Percentiles rank a stretch among this genome's conserved stretches.
phyloP scores from a whole-genome alignment of 228 moss, liverwort and hornwort species.

The Sphagnum magellanicum region DNA sequence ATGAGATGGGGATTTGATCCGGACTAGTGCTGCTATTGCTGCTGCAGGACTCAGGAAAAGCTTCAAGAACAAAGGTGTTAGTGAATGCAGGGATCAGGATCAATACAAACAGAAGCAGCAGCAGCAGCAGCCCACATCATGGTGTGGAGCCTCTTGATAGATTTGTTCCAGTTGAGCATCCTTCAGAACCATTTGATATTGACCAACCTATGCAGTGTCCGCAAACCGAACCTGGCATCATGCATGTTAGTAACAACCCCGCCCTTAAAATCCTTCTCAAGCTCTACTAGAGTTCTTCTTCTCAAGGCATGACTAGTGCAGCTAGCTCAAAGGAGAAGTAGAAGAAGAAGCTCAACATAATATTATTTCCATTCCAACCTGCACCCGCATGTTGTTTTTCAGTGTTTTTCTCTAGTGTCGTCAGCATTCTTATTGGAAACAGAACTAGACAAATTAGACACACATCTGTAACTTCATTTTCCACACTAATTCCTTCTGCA shows the following conservation, averaged over 20 bases:
- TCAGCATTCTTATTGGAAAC: not conserved
- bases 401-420: not conserved
- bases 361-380: not conserved
- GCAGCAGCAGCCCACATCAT: slow-evolving; percentile 2
- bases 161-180: slow-evolving; percentile 41
- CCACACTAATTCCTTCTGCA: too few species aligned
- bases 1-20: too few species aligned
- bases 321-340: not conserved
- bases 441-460: too few species aligned
- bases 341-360: not conserved
- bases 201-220: slow-evolving; percentile 43
- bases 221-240: slow-evolving; percentile 32
- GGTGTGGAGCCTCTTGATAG: slow-evolving; percentile 26
- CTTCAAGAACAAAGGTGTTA: too few species aligned
- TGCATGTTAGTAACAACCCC: slow-evolving; percentile 14
- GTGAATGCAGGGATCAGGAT: too few species aligned
- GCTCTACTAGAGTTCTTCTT: not conserved
- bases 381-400: not conserved
- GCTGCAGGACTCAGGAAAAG: too few species aligned
- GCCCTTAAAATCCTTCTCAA: not conserved
- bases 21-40: too few species aligned
- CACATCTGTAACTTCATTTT: too few species aligned
- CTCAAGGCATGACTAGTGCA: too few species aligned
- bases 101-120: too few species aligned
- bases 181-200: slow-evolving; percentile 26